phyloP scores from a whole-genome alignment of 2,329 filamentous ascomycete genomes.

The Sporothrix humicola region DNA sequence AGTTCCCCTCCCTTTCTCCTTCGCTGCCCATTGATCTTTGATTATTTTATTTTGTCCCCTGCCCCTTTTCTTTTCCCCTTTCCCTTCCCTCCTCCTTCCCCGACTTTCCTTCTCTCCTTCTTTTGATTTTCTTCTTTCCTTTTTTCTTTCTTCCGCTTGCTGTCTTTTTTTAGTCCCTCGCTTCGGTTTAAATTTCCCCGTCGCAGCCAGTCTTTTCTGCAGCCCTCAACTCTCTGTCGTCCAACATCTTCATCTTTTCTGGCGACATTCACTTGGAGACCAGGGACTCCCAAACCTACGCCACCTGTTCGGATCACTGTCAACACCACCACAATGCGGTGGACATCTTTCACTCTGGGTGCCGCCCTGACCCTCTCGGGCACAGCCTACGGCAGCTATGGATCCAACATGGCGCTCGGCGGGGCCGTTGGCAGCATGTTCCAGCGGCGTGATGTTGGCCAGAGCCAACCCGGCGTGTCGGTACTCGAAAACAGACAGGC shows the following conservation, averaged over 20 bases:
- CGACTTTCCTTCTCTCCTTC: neutral
- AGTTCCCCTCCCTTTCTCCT: neutral
- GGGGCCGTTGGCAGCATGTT: conserved; percentile 13
- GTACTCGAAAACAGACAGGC: conserved; percentile 25
- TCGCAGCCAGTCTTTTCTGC: conserved; percentile 29
- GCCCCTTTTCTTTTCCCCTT: neutral
- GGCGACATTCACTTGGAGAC: no score
- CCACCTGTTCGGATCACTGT: no score
- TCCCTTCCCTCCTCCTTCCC: neutral
- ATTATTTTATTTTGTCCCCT: conserved; percentile 20
- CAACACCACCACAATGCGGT: conserved; percentile 27
- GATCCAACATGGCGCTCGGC: conserved; percentile 21
- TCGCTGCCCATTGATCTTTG: neutral
- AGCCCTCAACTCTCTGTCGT: neutral
- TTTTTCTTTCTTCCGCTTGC: neutral
- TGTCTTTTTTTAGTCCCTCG: conserved; percentile 15
- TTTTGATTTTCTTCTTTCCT: neutral
- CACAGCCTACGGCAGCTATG: conserved; percentile 28
- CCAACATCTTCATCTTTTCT: no score
- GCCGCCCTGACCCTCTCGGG: conserved; percentile 30
- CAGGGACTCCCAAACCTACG: no score
- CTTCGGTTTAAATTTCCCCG: conserved; percentile 17
- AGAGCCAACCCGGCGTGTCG: neutral
- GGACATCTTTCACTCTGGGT: conserved; percentile 23
- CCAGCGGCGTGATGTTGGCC: conserved; percentile 14